Percentiles rank a stretch among this genome's conserved stretches.
Conservation (phyloP, 164 flowering plant species). For the Sedum album region DNA sequence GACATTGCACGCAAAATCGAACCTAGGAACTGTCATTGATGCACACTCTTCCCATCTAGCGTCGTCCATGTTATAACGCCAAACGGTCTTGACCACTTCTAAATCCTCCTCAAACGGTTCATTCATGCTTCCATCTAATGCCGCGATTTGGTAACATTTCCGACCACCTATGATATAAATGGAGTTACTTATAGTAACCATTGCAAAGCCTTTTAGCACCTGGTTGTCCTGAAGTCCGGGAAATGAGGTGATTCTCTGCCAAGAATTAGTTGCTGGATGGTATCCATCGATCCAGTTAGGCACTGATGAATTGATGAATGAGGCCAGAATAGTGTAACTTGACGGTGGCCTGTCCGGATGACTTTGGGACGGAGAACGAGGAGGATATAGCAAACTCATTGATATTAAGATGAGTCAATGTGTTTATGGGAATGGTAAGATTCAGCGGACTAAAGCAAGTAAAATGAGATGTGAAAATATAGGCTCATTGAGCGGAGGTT, state of each 20-base stretch:
- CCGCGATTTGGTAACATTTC: slow-evolving; percentile 19
- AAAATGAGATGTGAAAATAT: neutral
- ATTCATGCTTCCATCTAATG: neutral
- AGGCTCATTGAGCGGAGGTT: neutral
- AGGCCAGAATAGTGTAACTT: neutral
- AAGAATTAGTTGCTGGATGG: slow-evolving; percentile 33
- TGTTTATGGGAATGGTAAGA: neutral
- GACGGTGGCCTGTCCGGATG: neutral
- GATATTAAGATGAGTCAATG: neutral
- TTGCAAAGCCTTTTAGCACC: slow-evolving; percentile 40
- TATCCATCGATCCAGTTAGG: slow-evolving; percentile 40
- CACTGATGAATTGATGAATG: neutral
- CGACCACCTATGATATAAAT: slow-evolving; percentile 48
- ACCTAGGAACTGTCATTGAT: slow-evolving; percentile 29
- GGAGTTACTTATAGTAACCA: slow-evolving; percentile 31
- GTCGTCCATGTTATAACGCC: slow-evolving; percentile 20
- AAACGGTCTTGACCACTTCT: slow-evolving; percentile 20
- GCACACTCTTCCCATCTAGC: slow-evolving; percentile 34
- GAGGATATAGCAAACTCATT: neutral
- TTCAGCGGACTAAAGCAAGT: neutral
- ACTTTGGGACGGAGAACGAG: neutral
- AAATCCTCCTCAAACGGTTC: slow-evolving; percentile 17
- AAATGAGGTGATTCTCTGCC: slow-evolving; percentile 27
- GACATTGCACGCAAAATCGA: slow-evolving; percentile 43
- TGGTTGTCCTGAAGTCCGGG: slow-evolving; percentile 30